Base-by-base conservation (phyloP, 768 basidiomycete genomes). In the Naganishia friedmannii region DNA sequence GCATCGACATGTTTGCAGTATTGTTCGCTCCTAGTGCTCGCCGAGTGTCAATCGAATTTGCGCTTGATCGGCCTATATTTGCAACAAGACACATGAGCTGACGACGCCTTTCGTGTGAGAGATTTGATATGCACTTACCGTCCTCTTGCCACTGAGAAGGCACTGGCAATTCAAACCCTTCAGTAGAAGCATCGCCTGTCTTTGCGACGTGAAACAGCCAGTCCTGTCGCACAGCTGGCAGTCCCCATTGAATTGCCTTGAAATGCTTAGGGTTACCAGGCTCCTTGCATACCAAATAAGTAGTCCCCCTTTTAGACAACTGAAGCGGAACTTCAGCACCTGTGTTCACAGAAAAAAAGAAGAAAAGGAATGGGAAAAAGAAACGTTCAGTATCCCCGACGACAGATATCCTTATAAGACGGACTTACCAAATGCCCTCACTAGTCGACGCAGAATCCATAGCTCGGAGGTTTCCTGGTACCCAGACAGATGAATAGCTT, bases 251-350 rank as follows among this genome's bases (percentile, higher is more conserved):
- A 42, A 79, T 76, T 1, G 93, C 92, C 78, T 89, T 91, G 19
- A 88, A 86, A 65, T 86, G 91, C 77, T 96, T 95, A 28, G 84
- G 83, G 19, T 93, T 92, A 0, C 78, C 82, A 0, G 85, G 86
- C 6, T 87, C 84, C 0, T 90, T 89, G 77, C 92, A 93, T 8
- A 96, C 82, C 1, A 96, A 84, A 74, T 95, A 90, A 0, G 93
- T 93, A 1, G 88, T 86, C 10, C 74, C 68, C 55, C 65, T 58
- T 42, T 54, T 55, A 42, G 48, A 63, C 32, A 53, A 19, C 45
- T 57, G 68, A 45, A 54, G 31, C 55, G 28, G 19, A n/a, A 42
- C 45, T 19, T 66, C 42, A 31, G 45, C 23, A 34, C 39, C 60
- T 65, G 21, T 17, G 23, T 23, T n/a, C 7, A 15, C 3, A 12